These are phyloP conservation scores for Calonectria ilicicola DNA, from an alignment of 2,329 filamentous ascomycete genomes.

Conservation along the genomic window DNA sequence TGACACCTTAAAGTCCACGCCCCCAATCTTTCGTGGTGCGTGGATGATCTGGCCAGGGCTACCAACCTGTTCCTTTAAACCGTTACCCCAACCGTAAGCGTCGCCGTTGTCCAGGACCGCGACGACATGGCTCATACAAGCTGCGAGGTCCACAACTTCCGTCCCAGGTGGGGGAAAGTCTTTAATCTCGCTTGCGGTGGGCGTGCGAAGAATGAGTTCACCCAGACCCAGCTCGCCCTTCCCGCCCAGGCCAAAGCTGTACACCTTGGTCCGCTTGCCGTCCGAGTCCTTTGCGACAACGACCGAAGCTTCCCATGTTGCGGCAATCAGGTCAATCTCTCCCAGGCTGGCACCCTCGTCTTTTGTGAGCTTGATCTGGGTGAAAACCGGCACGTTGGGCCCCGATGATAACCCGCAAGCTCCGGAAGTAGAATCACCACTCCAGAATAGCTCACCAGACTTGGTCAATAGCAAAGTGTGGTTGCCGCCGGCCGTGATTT, in stretches of 20 bases:
- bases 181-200: constrained; percentile 61
- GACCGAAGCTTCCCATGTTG: constrained; percentile 83
- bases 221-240: constrained; percentile 82
- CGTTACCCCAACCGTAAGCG: constrained; percentile 89
- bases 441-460: constrained; percentile 70
- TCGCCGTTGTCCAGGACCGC: constrained; percentile 80
- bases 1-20: constrained; percentile 70
- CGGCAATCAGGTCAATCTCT: constrained; percentile 64
- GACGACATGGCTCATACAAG: constrained; percentile 83
- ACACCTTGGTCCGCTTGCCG: constrained; percentile 63
- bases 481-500: constrained; percentile 79
- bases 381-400: constrained; percentile 52
- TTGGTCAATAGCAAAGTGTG: constrained; percentile 82
- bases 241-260: constrained; percentile 72
- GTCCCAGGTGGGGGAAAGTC: constrained; percentile 73
- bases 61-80: constrained; percentile 87
- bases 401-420: constrained; percentile 62
- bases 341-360: constrained; percentile 44
- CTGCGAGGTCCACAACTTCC: constrained; percentile 73
- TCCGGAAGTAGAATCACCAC: constrained; percentile 69
- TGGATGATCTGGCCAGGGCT: constrained; percentile 64
- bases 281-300: constrained; percentile 63
- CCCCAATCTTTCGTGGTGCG: constrained; percentile 71
- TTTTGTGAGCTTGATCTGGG: constrained; percentile 50
- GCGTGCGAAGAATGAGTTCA: constrained; percentile 60